Evolutionary conservation across 306 rosid species (phyloP).

Genomic region (Malus asiatica): DNA sequence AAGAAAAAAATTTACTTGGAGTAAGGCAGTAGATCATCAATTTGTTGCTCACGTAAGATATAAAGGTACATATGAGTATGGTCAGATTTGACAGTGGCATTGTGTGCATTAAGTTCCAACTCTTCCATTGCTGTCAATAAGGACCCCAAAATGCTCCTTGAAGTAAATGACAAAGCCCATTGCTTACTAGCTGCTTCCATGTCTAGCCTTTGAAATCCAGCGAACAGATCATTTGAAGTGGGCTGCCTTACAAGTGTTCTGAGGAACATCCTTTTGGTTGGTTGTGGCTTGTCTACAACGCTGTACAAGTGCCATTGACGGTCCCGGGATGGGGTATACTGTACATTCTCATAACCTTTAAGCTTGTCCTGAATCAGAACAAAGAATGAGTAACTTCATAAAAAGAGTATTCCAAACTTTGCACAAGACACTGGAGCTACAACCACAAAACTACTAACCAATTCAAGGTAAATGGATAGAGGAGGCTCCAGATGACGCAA

Average conservation of each 20-base stretch:
- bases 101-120: conserved; percentile 91
- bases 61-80: conserved; percentile 93
- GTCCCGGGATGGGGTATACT: conserved; percentile 85
- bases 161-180: conserved; percentile 65
- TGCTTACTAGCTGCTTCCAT: conserved; percentile 34
- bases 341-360: conserved; percentile 72
- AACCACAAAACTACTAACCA: conserved; percentile 50
- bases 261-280: conserved; percentile 85
- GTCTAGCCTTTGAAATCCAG: conserved; percentile 50
- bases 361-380: conserved; percentile 69
- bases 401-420: conserved; percentile 12
- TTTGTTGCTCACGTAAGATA: conserved; percentile 72
- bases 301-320: conserved; percentile 98
- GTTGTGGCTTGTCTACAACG: conserved; percentile 61
- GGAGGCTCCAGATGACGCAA: conserved; percentile 98
- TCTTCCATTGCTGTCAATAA: conserved; percentile 95
- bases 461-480: conserved; percentile 90
- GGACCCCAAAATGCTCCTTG: conserved; percentile 84
- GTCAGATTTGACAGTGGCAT: conserved; percentile 64
- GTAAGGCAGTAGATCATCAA: conserved; percentile 70
- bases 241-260: conserved; percentile 95
- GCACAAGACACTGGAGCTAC: background rate
- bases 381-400: conserved; percentile 21
- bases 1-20: conserved; percentile 50
- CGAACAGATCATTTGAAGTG: conserved; percentile 61